A percentile compares a stretch with the other conserved stretches of the same genome.
Conservation (phyloP, 176 grass and related monocot species). For the Triticum urartu region DNA sequence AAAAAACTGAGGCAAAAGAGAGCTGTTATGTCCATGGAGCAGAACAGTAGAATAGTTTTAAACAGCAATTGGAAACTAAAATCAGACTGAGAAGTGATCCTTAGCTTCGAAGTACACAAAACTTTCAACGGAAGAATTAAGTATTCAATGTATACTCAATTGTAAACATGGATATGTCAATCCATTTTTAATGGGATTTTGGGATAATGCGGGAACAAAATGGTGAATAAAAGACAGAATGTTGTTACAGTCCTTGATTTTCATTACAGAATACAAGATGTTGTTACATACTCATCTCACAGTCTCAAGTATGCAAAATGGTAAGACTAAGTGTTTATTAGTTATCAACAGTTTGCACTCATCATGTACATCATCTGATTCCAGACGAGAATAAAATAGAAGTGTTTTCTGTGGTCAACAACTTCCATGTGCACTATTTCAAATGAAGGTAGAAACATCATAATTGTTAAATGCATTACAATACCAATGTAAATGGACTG, state of each 20-base stretch:
- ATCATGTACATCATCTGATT: constrained; percentile 8
- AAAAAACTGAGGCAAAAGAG: constrained; percentile 23
- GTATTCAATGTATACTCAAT: neutral
- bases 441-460: neutral
- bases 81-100: neutral
- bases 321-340: neutral
- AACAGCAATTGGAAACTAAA: neutral
- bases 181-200: neutral
- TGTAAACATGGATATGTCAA: neutral
- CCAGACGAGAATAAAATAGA: neutral
- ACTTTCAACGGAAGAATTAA: neutral
- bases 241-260: neutral
- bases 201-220: constrained; percentile 2
- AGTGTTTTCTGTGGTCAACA: neutral
- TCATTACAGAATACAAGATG: neutral
- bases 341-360: neutral
- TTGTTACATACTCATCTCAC: neutral
- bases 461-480: neutral
- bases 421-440: constrained; percentile 14
- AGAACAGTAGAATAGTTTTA: neutral
- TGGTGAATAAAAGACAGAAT: neutral
- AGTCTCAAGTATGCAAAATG: neutral
- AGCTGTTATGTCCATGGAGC: neutral
- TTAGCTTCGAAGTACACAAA: neutral
- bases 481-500: neutral